These are phyloP conservation scores for Talaromyces ruber DNA, from an alignment of 495 filamentous ascomycete species.

Conservation along the genomic window DNA sequence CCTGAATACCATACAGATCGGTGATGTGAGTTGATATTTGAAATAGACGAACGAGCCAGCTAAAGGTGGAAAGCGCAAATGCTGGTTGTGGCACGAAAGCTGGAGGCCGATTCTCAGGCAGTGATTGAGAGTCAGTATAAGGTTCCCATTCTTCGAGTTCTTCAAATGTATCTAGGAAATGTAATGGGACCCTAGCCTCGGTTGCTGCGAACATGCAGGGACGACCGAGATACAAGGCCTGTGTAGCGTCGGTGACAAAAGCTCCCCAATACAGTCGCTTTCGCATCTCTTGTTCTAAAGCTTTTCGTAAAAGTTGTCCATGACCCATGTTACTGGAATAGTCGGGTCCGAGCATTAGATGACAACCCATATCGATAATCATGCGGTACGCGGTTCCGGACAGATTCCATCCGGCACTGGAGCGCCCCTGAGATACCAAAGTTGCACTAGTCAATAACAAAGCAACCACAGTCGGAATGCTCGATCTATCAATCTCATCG, in stretches of 20 bases:
- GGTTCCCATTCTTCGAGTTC: slow-evolving; percentile 26
- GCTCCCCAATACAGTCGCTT: no score
- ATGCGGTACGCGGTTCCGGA: slow-evolving; percentile 12
- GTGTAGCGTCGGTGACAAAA: no score
- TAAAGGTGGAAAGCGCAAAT: slow-evolving; percentile 10
- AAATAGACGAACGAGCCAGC: slow-evolving; percentile 14
- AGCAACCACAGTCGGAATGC: slow-evolving; percentile 10
- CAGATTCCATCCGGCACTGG: slow-evolving; percentile 13
- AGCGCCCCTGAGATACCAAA: slow-evolving; percentile 10
- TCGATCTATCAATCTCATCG: slow-evolving; percentile 11
- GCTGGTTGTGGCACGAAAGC: slow-evolving; percentile 1
- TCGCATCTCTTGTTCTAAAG: no score
- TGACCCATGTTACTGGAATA: no score
- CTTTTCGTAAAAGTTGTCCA: no score
- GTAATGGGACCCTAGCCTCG: slow-evolving; percentile 6
- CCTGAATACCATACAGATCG: slow-evolving; percentile 13
- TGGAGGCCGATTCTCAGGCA: not conserved
- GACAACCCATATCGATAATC: no score
- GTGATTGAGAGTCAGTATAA: slow-evolving; percentile 11
- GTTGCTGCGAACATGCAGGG: no score
- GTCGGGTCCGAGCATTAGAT: no score
- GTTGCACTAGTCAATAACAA: slow-evolving; percentile 9
- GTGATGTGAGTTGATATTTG: slow-evolving; percentile 17
- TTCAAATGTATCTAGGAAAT: slow-evolving; percentile 22
- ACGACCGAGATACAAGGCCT: no score